These are phyloP conservation scores for Aureobasidium sp. DNA, from an alignment of 2,329 filamentous ascomycete genomes.

Conservation along the genomic window DNA sequence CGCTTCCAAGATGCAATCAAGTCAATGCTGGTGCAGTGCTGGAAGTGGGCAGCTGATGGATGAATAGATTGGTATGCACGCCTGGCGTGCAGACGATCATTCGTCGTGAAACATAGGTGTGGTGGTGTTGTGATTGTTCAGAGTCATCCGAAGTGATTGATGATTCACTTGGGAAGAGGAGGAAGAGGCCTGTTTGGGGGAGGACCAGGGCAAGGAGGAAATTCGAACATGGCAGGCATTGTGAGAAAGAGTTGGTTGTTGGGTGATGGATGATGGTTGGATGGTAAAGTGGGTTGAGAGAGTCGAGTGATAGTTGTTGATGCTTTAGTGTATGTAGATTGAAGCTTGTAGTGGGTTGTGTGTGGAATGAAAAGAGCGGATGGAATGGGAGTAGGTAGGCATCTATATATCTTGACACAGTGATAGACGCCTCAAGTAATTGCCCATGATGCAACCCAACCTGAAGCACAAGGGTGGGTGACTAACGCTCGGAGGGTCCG, in stretches of 20 bases:
- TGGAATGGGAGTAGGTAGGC: constrained; percentile 5
- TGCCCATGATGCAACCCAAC: constrained; percentile 13
- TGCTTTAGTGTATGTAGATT: neutral
- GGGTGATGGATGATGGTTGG: neutral
- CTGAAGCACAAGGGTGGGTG: constrained; percentile 2
- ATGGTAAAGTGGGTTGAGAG: neutral
- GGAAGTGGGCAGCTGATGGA: neutral
- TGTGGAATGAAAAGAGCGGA: neutral
- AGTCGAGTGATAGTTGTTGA: neutral
- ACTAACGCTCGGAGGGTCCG: neutral
- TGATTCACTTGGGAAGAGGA: constrained; percentile 28
- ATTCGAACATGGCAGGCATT: constrained; percentile 31
- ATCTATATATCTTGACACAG: constrained; percentile 4
- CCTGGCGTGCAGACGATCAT: neutral
- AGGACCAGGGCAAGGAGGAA: constrained; percentile 39
- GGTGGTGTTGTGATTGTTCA: neutral
- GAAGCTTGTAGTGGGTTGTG: neutral
- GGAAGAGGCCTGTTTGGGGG: constrained; percentile 40
- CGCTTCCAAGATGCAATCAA: neutral
- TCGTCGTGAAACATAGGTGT: neutral
- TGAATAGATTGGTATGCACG: neutral
- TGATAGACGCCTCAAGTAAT: constrained; percentile 5
- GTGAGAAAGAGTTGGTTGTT: constrained; percentile 15
- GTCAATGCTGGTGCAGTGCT: neutral
- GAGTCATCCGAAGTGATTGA: neutral